Conservation (phyloP, 2,329 filamentous ascomycete species). For the Didymella sp. region DNA sequence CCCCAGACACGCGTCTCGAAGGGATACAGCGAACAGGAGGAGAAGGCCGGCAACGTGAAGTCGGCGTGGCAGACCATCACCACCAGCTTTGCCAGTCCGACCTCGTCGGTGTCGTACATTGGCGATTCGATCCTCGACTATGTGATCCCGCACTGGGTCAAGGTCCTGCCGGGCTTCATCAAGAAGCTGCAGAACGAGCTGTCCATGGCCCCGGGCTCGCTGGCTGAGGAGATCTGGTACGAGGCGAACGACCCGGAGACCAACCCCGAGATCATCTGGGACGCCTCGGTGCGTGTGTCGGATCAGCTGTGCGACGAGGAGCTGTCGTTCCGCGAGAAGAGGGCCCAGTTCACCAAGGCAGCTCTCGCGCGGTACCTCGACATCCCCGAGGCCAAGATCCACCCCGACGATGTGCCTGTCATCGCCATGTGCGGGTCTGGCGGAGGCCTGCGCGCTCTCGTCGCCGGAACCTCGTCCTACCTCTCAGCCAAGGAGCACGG, state of each 20-base stretch:
- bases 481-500: constrained; percentile 84
- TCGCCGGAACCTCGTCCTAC: constrained; percentile 88
- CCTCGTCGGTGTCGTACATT: constrained; percentile 47
- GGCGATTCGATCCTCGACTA: constrained; percentile 67
- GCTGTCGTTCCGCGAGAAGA: constrained; percentile 71
- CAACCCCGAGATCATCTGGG: constrained; percentile 86
- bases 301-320: constrained; percentile 84
- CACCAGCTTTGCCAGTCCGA: constrained; percentile 37
- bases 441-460: constrained; percentile 85
- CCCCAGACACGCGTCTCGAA: constrained; percentile 44
- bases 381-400: constrained; percentile 78
- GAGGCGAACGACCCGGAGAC: constrained; percentile 84
- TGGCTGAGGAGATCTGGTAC: constrained; percentile 92
- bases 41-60: constrained; percentile 21
- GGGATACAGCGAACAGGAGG: constrained; percentile 31
- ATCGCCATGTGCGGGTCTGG: constrained; percentile 96
- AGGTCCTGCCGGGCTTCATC: constrained; percentile 75
- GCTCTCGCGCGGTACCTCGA: constrained; percentile 84
- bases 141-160: constrained; percentile 84
- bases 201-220: constrained; percentile 83
- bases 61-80: constrained; percentile 47
- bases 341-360: constrained; percentile 71
- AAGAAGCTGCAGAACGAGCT: constrained; percentile 86
- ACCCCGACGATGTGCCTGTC: constrained; percentile 89
- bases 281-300: constrained; percentile 83